phyloP scores from a whole-genome alignment of 257 asterid genomes.

The Cordia subcordata region DNA sequence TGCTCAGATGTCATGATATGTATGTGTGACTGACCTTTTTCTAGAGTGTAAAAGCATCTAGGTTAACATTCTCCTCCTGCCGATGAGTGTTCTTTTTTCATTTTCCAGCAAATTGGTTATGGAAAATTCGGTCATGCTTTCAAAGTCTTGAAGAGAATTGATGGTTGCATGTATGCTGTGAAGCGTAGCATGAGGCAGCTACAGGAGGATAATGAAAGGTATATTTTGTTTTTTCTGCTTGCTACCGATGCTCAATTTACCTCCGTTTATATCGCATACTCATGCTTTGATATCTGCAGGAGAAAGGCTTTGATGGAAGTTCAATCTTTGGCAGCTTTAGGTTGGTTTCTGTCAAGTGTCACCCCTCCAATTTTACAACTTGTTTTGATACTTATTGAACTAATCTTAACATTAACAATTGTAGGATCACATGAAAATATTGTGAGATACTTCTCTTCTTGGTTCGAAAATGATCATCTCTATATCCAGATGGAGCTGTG shows the following conservation, averaged over 20 bases:
- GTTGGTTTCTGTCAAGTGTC: conserved; percentile 25
- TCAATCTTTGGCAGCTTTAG: conserved; percentile 92
- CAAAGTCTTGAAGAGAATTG: conserved; percentile 84
- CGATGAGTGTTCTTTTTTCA: conserved; percentile 10
- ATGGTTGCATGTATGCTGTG: conserved; percentile 92
- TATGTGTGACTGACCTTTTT: not conserved
- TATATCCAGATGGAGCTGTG: conserved; percentile 94
- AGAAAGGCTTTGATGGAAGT: conserved; percentile 96
- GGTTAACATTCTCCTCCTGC: not conserved
- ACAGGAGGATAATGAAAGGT: conserved; percentile 84
- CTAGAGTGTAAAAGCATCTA: not conserved
- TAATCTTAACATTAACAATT: conserved; percentile 9
- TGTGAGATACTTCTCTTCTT: conserved; percentile 75
- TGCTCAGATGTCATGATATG: not conserved
- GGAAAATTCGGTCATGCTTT: conserved; percentile 86
- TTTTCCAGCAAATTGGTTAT: conserved; percentile 69
- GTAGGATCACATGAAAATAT: conserved; percentile 82
- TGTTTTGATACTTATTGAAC: not conserved
- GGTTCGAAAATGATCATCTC: conserved; percentile 89
- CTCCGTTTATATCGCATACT: conserved; percentile 7
- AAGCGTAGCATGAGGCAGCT: conserved; percentile 64
- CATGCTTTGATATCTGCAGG: conserved; percentile 36
- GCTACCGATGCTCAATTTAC: not conserved
- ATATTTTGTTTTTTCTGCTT: conserved; percentile 7
- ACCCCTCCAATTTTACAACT: conserved; percentile 3